Conservation (phyloP, 2,329 filamentous ascomycete species). For the Aaosphaeria pasadenensis region DNA sequence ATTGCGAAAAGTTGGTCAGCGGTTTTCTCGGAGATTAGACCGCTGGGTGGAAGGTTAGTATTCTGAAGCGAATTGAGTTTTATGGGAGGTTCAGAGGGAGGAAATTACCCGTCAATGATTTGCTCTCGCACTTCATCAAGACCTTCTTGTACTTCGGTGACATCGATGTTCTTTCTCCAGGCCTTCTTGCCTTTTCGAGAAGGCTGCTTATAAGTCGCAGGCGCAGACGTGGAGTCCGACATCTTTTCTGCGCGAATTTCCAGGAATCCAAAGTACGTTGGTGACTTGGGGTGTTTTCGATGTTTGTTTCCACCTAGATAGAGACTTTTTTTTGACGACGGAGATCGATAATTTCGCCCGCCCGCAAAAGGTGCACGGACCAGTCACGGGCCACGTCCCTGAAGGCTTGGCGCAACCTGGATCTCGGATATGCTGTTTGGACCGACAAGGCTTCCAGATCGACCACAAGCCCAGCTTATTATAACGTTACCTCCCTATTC, state of each 20-base stretch:
- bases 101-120: conserved; percentile 77
- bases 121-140: conserved; percentile 83
- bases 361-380: background rate
- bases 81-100: background rate
- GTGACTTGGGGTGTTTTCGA: too few relatives aligned
- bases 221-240: conserved; percentile 53
- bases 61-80: background rate
- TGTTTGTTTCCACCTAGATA: conserved; percentile 1
- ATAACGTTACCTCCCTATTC: too few relatives aligned
- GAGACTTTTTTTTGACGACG: too few relatives aligned
- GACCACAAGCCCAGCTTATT: too few relatives aligned
- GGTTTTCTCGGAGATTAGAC: conserved; percentile 77
- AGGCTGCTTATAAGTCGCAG: conserved; percentile 79
- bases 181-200: conserved; percentile 98
- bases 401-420: too few relatives aligned
- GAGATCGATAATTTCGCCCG: background rate
- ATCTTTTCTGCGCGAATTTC: conserved; percentile 1
- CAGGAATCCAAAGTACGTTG: background rate
- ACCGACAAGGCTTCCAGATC: too few relatives aligned
- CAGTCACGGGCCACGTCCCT: too few relatives aligned
- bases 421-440: too few relatives aligned
- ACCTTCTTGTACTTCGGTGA: conserved; percentile 79
- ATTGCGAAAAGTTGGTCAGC: conserved; percentile 83
- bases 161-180: conserved; percentile 97
- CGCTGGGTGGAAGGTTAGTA: conserved; percentile 51